Conservation (phyloP, 805 yeast species). For the Cyberlindnera nakhonratchasimensis region DNA sequence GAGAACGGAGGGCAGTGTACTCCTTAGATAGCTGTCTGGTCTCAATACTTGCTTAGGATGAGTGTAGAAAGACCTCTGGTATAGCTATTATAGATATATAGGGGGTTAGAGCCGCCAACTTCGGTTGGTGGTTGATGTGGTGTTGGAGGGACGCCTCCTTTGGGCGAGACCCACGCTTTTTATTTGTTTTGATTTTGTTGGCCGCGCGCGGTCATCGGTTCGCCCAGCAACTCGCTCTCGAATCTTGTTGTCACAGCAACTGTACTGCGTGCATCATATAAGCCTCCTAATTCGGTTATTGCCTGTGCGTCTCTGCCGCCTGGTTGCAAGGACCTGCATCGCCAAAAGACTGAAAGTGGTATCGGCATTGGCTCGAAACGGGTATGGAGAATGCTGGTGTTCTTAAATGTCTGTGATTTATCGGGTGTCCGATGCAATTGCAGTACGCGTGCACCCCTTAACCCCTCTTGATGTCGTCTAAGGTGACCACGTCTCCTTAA, state of each 20-base stretch:
- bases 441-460: no score
- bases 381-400: conserved; percentile 8
- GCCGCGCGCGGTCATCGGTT: conserved; percentile 14
- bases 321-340: conserved; percentile 7
- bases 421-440: no score
- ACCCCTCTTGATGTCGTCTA: no score
- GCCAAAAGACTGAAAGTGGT: not conserved
- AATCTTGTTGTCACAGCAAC: conserved; percentile 3
- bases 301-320: not conserved
- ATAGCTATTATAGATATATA: not conserved
- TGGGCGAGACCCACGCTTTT: conserved; percentile 12
- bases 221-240: conserved; percentile 12
- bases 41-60: no score
- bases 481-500: not conserved
- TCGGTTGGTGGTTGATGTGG: not conserved
- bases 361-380: not conserved
- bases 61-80: no score
- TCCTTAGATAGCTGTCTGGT: no score
- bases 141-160: no score
- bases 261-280: not conserved
- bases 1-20: no score
- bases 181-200: conserved; percentile 18
- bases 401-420: not conserved
- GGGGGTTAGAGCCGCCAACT: not conserved
- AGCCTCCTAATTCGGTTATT: conserved; percentile 3